phyloP scores from a whole-genome alignment of 1,284 basidiomycete species.

The Trichosporon coremiiforme region DNA sequence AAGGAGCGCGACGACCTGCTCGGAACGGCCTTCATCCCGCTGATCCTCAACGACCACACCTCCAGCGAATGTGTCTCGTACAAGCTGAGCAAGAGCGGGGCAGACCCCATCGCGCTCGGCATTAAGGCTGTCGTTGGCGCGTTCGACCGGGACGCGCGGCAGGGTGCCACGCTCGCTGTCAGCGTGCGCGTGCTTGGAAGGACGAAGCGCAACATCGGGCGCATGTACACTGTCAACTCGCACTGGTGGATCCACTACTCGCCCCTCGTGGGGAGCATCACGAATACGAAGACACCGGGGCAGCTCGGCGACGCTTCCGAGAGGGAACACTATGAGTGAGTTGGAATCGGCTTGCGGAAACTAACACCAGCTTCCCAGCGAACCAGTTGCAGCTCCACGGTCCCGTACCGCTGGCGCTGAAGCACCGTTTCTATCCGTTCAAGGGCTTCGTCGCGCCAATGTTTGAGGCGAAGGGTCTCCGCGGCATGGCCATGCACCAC shows the following conservation, averaged over 20 bases:
- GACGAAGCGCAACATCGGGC: slow-evolving; percentile 53
- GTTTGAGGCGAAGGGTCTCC: slow-evolving; percentile 57
- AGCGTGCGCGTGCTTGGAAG: slow-evolving; percentile 55
- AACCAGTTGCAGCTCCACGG: slow-evolving; percentile 60
- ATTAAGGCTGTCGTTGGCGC: slow-evolving; percentile 4
- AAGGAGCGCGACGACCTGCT: slow-evolving; percentile 59
- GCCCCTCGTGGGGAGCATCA: slow-evolving; percentile 49
- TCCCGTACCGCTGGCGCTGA: slow-evolving; percentile 59
- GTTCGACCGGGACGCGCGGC: background rate
- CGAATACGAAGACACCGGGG: slow-evolving; percentile 42
- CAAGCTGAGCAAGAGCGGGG: slow-evolving; percentile 56
- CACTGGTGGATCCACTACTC: slow-evolving; percentile 54
- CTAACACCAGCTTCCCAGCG: slow-evolving; percentile 57
- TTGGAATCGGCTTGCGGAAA: background rate
- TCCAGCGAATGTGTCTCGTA: slow-evolving; percentile 26
- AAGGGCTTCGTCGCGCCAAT: slow-evolving; percentile 58
- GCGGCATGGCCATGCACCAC: slow-evolving; percentile 57
- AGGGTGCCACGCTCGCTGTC: slow-evolving; percentile 37
- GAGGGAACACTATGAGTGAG: slow-evolving; percentile 30
- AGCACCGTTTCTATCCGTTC: slow-evolving; percentile 60
- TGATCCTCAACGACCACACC: slow-evolving; percentile 35
- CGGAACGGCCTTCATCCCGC: slow-evolving; percentile 51
- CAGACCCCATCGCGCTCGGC: slow-evolving; percentile 48
- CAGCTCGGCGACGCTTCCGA: slow-evolving; percentile 28
- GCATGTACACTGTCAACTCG: slow-evolving; percentile 58